These are phyloP conservation scores for Aspergillus brunneoviolaceus DNA, from an alignment of 2,329 filamentous ascomycete genomes.

Conservation along the genomic window DNA sequence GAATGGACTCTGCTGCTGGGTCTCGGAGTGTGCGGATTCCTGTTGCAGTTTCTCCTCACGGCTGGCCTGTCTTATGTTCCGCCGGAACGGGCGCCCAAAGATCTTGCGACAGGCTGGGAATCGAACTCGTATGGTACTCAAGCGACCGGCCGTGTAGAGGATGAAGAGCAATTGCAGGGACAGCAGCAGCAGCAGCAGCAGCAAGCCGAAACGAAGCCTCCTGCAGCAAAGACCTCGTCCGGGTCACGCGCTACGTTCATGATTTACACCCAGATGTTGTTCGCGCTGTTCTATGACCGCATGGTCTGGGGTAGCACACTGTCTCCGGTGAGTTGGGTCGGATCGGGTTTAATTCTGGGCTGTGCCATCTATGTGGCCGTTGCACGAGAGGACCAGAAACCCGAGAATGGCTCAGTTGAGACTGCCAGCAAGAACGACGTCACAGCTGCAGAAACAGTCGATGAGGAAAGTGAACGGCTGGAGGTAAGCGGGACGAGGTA, in stretches of 20 bases:
- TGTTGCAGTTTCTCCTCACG: slow-evolving; percentile 84
- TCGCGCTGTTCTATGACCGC: slow-evolving; percentile 64
- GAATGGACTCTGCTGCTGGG: slow-evolving; percentile 69
- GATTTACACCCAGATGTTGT: slow-evolving; percentile 70
- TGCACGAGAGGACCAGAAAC: slow-evolving; percentile 42
- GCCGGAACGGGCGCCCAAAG: slow-evolving; percentile 34
- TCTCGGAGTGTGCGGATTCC: slow-evolving; percentile 72
- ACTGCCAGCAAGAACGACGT: slow-evolving; percentile 2
- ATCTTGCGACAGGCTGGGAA: neutral
- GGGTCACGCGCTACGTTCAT: slow-evolving; percentile 61
- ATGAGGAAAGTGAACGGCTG: neutral
- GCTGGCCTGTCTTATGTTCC: slow-evolving; percentile 72
- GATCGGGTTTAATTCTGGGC: slow-evolving; percentile 63
- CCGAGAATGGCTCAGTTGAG: slow-evolving; percentile 4
- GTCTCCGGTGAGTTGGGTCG: slow-evolving; percentile 57
- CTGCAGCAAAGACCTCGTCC: slow-evolving; percentile 11
- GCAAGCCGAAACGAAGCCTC: slow-evolving; percentile 3
- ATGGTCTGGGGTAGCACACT: slow-evolving; percentile 62
- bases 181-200: slow-evolving; percentile 1
- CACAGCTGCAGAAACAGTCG: slow-evolving; percentile 1
- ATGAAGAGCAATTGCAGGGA: neutral
- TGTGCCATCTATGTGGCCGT: slow-evolving; percentile 65
- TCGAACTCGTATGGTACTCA: neutral
- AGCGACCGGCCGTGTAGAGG: neutral
- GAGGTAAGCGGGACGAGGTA: slow-evolving; percentile 2